Evolutionary conservation across 768 basidiomycete genomes (phyloP), one percentile per base, ranked within the genome.

Genomic region (Butyriboletus loyo): DNA sequence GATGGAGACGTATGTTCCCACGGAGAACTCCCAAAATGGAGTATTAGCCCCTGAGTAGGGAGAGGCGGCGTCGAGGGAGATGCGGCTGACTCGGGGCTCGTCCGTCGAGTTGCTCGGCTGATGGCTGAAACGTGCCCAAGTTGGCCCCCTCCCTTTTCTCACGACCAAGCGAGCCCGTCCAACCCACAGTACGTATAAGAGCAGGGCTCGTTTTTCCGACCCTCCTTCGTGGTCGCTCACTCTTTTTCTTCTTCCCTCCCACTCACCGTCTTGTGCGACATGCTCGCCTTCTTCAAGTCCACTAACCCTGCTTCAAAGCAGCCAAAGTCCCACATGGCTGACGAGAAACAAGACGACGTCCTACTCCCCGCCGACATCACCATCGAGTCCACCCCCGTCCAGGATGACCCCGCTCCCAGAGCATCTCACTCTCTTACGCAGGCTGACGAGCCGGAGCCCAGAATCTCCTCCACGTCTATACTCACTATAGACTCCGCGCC

Each of bases 101-200:
- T 32, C 35, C 22, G 19, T 19, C 8, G 7, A 41, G n/a, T 3
- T 8, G 11, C 14, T 24, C 28, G 28, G 37, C 37, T 15, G 40
- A 35, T 13, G 39, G 19, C 40, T 21, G 19, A 9, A 53, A 32
- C 6, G n/a, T 14, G 38, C 34, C 52, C 32, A 22, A 30, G 24
- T 38, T 32, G 35, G 40, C 7, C 45, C 50, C 36, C 37, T 34
- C 32, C n/a, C 43, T 39, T 58, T 69, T 67, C 67, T 67, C 67
- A 67, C 67, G 66, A 46, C 35, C 43, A 58, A 66, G 57, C 57
- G 64, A 54, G 53, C 14, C 17, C 25, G 17, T 21, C 37, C 30
- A 14, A n/a, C 53, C 41, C 17, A 21, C 39, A 36, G 64, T 66
- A 67, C 66, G 65, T 67, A 63, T 64, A 66, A 70, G 64, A 43